These are phyloP conservation scores for Geranomyces variabilis DNA, from an alignment of 192 early-diverging fungal genomes.

Conservation along the genomic window DNA sequence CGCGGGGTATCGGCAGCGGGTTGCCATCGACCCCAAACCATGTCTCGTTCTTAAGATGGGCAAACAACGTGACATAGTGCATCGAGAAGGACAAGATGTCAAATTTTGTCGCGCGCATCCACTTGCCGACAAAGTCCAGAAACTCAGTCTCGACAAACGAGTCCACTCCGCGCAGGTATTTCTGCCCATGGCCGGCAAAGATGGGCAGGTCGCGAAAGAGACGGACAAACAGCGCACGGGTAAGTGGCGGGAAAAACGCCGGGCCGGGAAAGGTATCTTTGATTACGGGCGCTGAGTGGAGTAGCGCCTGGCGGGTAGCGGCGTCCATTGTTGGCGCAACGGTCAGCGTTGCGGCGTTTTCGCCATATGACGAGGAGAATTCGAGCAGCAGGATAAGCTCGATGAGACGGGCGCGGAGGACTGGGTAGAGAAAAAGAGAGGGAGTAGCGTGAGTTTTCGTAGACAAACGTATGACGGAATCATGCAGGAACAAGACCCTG, in stretches of 20 bases:
- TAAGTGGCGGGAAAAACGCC: slow-evolving; percentile 34
- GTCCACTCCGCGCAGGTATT: slow-evolving; percentile 35
- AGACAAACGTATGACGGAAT: not conserved
- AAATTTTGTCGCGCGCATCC: slow-evolving; percentile 47
- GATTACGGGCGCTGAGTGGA: not conserved
- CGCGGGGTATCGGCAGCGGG: not conserved
- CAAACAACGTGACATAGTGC: slow-evolving; percentile 31
- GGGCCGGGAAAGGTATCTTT: slow-evolving; percentile 17
- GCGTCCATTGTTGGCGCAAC: slow-evolving; percentile 11
- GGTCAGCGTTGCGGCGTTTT: slow-evolving; percentile 23
- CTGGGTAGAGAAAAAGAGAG: not conserved
- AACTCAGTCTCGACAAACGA: slow-evolving; percentile 31
- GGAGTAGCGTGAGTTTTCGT: not conserved
- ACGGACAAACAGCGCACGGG: slow-evolving; percentile 31
- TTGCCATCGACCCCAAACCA: slow-evolving; percentile 27
- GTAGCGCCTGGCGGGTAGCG: not conserved
- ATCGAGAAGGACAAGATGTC: slow-evolving; percentile 38
- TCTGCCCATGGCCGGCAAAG: slow-evolving; percentile 28
- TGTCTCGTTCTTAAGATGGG: slow-evolving; percentile 34
- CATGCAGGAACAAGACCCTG: not conserved
- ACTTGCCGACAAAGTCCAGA: slow-evolving; percentile 29
- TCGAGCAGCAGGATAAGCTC: slow-evolving; percentile 25
- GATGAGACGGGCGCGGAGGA: slow-evolving; percentile 28
- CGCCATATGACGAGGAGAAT: slow-evolving; percentile 25
- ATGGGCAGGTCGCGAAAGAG: slow-evolving; percentile 39